Evolutionary conservation across 192 early-diverging fungal genomes (phyloP).

Genomic region (Umbelopsis sp.): DNA sequence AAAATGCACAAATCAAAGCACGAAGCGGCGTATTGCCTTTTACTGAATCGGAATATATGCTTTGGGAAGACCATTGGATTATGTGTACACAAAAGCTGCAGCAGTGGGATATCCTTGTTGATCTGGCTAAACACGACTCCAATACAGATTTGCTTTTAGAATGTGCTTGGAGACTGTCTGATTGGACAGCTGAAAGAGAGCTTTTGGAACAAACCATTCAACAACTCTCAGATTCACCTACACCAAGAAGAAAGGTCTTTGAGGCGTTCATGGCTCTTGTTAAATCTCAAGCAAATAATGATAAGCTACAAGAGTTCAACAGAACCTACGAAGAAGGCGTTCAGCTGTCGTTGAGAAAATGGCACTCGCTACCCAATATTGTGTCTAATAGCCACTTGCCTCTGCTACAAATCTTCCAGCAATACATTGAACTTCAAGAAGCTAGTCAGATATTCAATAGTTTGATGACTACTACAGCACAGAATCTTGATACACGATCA

Average conservation of each 20-base stretch:
- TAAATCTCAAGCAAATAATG: conserved; percentile 58
- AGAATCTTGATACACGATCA: conserved; percentile 85
- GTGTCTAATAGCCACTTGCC: conserved; percentile 87
- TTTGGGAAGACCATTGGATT: conserved; percentile 99
- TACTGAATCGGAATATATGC: conserved; percentile 90
- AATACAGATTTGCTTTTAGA: conserved; percentile 88
- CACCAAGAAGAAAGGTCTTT: conserved; percentile 81
- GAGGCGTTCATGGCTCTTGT: conserved; percentile 84
- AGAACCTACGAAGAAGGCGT: conserved; percentile 84
- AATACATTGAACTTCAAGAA: conserved; percentile 94
- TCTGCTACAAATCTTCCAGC: conserved; percentile 92
- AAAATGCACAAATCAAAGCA: conserved; percentile 91
- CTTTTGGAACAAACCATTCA: conserved; percentile 67
- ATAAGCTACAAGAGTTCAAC: conserved; percentile 67
- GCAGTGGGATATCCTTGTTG: conserved; percentile 96
- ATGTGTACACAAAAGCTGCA: conserved; percentile 87
- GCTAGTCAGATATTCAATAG: conserved; percentile 88
- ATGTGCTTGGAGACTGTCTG: conserved; percentile 92
- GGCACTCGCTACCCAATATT: conserved; percentile 86
- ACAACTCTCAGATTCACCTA: conserved; percentile 59
- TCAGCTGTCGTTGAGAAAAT: conserved; percentile 82
- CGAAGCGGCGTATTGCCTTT: conserved; percentile 83
- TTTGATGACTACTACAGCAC: conserved; percentile 72
- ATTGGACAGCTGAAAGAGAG: conserved; percentile 88
- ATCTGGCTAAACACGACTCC: conserved; percentile 89